phyloP scores from a whole-genome alignment of 2,329 filamentous ascomycete species.

The Cryphonectria parasitica region DNA sequence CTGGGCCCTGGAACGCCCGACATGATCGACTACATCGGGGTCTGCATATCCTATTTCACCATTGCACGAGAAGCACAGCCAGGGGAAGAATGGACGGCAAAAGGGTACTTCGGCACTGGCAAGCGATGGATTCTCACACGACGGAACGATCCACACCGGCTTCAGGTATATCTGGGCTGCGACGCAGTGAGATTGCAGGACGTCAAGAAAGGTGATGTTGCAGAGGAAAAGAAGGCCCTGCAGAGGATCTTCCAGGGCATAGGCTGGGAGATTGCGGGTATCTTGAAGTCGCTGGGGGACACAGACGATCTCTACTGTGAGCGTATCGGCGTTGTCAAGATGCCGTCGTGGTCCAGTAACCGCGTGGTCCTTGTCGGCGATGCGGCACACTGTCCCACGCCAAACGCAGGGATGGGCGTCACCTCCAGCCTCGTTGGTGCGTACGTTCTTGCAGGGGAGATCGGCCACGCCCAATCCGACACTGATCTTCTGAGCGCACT shows the following conservation, averaged over 20 bases:
- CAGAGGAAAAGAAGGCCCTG: constrained; percentile 37
- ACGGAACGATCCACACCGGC: constrained; percentile 31
- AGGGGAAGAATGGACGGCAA: constrained; percentile 8
- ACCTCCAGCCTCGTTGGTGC: constrained; percentile 42
- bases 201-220: constrained; percentile 11
- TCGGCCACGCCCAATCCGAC: not conserved
- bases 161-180: constrained; percentile 10
- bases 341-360: constrained; percentile 32
- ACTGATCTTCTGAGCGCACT: constrained; percentile 21
- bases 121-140: constrained; percentile 44
- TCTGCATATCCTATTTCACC: constrained; percentile 33
- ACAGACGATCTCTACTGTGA: constrained; percentile 50
- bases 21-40: not conserved
- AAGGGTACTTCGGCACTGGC: constrained; percentile 37
- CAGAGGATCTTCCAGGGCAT: constrained; percentile 38
- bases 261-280: constrained; percentile 42
- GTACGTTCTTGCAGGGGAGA: constrained; percentile 44
- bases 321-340: constrained; percentile 44
- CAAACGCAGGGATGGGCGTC: constrained; percentile 38
- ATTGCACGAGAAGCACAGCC: constrained; percentile 17
- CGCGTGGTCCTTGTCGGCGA: constrained; percentile 22
- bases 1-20: constrained; percentile 34
- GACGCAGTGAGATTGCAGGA: not conserved
- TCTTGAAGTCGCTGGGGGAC: constrained; percentile 42
- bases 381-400: constrained; percentile 39